Evolutionary conservation across 768 basidiomycete genomes (phyloP), one percentile per base, ranked within the genome.

Genomic region (Boletellus ananas): DNA sequence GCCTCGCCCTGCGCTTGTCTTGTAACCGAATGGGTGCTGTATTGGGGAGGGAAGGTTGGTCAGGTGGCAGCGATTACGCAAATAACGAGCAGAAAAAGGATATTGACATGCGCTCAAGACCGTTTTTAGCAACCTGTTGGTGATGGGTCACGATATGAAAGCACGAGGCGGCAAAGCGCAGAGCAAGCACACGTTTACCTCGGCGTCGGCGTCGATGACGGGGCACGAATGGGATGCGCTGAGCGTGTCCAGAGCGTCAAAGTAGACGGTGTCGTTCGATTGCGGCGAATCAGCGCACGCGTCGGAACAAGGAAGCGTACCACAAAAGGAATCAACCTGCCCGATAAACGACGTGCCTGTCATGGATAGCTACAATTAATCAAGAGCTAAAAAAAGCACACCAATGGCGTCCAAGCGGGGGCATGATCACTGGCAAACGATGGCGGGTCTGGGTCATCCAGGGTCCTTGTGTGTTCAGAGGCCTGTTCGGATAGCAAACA

Each of bases 191-290:
- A 16, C 20, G 37, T 29, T 57, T 53, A 52, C 59, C 52, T 53
- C 49, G 35, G 34, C 20, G 36, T 55, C 47, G 20, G 43, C 36
- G 34, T 45, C 49, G 21, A 43, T 42, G 23, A 48, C 27, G 29
- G 46, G 50, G 40, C 20, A 45, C 1, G 51, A 50, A 37, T 20
- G 47, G 8, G 50, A 53, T 9, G n/a, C 12, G 44, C 50, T 48
- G 12, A 57, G 14, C 16, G 49, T 45, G 12, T 63, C 63, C 29
- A 66, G 6, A 17, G 60, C 56, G 21, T 60, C 56, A 48, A 61
- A 65, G 47, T 66, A 63, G n/a, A 65, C 29, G 0, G 63, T 65
- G 23, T 36, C 45, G 13, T 49, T 43, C 1, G 65, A 62, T 17
- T 14, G 20, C 4, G 53, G 43, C 20, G 47, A 54, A 39, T 45